Conservation (phyloP, 192 early-diverging fungal genomes). For the Kappamyces sp. region DNA sequence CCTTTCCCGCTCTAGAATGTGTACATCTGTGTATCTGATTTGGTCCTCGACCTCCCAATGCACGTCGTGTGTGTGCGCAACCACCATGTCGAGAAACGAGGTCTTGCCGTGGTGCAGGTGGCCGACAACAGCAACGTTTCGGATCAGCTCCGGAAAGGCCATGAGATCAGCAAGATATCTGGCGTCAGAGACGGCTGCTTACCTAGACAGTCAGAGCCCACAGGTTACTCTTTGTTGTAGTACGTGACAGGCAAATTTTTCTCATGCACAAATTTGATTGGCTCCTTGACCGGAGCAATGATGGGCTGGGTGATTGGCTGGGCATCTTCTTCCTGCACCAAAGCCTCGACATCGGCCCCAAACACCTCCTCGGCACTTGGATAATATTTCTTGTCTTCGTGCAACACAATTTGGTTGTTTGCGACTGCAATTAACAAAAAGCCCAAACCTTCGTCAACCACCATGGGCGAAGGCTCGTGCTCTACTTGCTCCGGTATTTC, state of each 20-base stretch:
- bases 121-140: slow-evolving; percentile 88
- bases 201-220: not conserved
- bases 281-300: slow-evolving; percentile 79
- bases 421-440: slow-evolving; percentile 21
- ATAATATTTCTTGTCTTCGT: slow-evolving; percentile 99
- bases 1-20: slow-evolving; percentile 81
- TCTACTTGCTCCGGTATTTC: slow-evolving; percentile 36
- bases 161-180: slow-evolving; percentile 37
- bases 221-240: slow-evolving; percentile 78
- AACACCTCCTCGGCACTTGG: slow-evolving; percentile 95
- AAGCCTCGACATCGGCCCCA: slow-evolving; percentile 85
- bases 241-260: slow-evolving; percentile 76
- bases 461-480: slow-evolving; percentile 46
- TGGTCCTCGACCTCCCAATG: slow-evolving; percentile 45
- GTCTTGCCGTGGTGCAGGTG: slow-evolving; percentile 99
- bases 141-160: slow-evolving; percentile 65
- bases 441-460: slow-evolving; percentile 45
- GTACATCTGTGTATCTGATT: slow-evolving; percentile 85
- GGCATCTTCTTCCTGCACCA: slow-evolving; percentile 98
- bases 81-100: slow-evolving; percentile 85
- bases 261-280: slow-evolving; percentile 81
- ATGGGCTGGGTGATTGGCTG: slow-evolving; percentile 93
- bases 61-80: slow-evolving; percentile 77
- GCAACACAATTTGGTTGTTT: slow-evolving; percentile 78
- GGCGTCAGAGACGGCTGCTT: not conserved